Percentiles rank a stretch among this genome's conserved stretches.
Evolutionary conservation across 2,329 filamentous ascomycete species (phyloP).

Genomic region (Colletotrichum sp.): DNA sequence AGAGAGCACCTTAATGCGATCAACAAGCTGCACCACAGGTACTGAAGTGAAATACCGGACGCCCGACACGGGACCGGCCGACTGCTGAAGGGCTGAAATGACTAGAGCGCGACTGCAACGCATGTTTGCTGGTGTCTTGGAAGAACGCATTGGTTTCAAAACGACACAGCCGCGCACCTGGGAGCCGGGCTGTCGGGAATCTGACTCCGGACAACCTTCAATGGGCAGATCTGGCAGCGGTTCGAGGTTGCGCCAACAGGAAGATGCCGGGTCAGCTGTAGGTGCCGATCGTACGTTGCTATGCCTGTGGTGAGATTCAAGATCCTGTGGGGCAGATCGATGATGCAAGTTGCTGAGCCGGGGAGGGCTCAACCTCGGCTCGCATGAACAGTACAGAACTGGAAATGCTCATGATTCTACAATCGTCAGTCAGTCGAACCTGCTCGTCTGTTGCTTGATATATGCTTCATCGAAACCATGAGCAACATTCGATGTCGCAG

Average conservation of each 20-base stretch:
- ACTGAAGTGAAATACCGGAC: neutral
- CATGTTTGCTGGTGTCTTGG: neutral
- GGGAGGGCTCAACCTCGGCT: neutral
- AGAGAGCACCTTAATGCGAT: neutral
- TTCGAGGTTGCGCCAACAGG: neutral
- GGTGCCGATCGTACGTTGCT: slow-evolving; percentile 6
- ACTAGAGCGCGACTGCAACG: neutral
- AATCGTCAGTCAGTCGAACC: no score
- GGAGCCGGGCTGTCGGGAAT: neutral
- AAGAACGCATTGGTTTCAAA: neutral
- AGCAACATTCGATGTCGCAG: neutral
- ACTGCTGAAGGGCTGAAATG: neutral
- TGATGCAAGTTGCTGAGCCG: neutral
- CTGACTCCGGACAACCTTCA: neutral
- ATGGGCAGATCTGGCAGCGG: neutral
- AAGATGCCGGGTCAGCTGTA: neutral
- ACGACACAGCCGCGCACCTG: neutral
- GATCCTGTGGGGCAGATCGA: slow-evolving; percentile 4
- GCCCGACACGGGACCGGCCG: neutral
- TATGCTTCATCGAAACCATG: neutral
- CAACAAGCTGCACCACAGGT: neutral
- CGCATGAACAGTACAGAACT: neutral
- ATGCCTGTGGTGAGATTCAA: neutral
- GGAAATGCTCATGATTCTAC: neutral
- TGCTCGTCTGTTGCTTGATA: neutral